phyloP scores from a whole-genome alignment of 768 basidiomycete genomes.

The Serpula lacrymans region DNA sequence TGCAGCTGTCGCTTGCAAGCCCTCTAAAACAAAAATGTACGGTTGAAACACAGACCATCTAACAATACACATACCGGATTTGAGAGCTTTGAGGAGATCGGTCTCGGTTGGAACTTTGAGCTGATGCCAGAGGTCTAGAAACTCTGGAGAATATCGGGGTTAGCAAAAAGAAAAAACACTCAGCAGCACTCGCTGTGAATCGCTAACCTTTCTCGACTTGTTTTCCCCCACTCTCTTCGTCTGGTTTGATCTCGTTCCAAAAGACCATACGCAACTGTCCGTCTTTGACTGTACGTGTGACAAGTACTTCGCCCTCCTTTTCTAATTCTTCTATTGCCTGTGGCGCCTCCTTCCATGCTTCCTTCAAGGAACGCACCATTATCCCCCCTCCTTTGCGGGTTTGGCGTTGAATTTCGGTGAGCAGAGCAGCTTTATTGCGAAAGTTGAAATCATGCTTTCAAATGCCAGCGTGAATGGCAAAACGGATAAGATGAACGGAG shows the following conservation, averaged over 20 bases:
- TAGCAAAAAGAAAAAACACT: constrained; percentile 3
- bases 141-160: constrained; percentile 50
- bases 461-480: constrained; percentile 7
- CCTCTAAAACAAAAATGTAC: constrained; percentile 40
- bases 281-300: constrained; percentile 83
- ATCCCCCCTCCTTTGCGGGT: constrained; percentile 84
- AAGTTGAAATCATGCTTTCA: constrained; percentile 82
- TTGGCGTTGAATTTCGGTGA: constrained; percentile 84
- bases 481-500: background rate
- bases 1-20: constrained; percentile 74
- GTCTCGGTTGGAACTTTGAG: constrained; percentile 84
- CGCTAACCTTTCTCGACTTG: constrained; percentile 75
- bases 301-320: constrained; percentile 81
- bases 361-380: constrained; percentile 78
- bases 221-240: constrained; percentile 65
- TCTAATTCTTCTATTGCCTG: constrained; percentile 86
- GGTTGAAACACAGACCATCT: too few relatives aligned
- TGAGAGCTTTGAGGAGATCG: constrained; percentile 74
- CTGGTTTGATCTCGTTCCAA: constrained; percentile 85
- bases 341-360: constrained; percentile 88
- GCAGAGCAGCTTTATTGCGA: constrained; percentile 75
- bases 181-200: background rate
- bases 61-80: constrained; percentile 49
- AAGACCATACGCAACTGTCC: constrained; percentile 82
- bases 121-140: constrained; percentile 82